phyloP scores from a whole-genome alignment of 768 basidiomycete genomes.

The Leucosporidium yakuticum region DNA sequence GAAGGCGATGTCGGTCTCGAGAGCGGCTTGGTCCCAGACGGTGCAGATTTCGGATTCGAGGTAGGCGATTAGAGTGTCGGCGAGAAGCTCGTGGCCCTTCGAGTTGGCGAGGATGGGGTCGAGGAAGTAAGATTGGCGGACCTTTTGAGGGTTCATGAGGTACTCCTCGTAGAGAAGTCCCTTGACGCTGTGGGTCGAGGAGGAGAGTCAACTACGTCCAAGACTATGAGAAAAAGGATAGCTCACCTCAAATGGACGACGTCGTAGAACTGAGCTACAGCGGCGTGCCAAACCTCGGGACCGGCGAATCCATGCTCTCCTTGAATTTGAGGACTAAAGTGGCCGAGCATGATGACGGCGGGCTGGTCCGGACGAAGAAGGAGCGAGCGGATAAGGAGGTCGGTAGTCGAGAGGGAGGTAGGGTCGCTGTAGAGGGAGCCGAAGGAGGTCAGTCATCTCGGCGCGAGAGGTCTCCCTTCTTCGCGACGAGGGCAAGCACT shows the following conservation, averaged over 20 bases:
- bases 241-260: conserved; percentile 75
- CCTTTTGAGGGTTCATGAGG: conserved; percentile 60
- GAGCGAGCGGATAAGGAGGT: conserved; percentile 84
- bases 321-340: conserved; percentile 84
- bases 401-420: conserved; percentile 72
- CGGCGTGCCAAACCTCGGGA: conserved; percentile 79
- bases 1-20: conserved; percentile 38
- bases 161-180: conserved; percentile 75
- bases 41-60: conserved; percentile 82
- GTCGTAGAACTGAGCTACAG: conserved; percentile 96
- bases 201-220: background rate
- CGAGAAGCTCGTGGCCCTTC: conserved; percentile 72
- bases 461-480: background rate
- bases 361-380: conserved; percentile 84
- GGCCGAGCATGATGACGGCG: conserved; percentile 88
- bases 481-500: conserved; percentile 43
- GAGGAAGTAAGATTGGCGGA: conserved; percentile 63
- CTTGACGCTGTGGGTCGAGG: conserved; percentile 55
- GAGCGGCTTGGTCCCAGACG: conserved; percentile 57
- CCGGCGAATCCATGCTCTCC: conserved; percentile 74
- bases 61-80: conserved; percentile 88
- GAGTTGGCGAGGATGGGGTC: conserved; percentile 78
- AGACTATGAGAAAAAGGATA: rapidly evolving
- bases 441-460: background rate
- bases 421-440: conserved; percentile 53